Base-by-base conservation (phyloP, 495 filamentous ascomycete species). In the Penicillium soppii region DNA sequence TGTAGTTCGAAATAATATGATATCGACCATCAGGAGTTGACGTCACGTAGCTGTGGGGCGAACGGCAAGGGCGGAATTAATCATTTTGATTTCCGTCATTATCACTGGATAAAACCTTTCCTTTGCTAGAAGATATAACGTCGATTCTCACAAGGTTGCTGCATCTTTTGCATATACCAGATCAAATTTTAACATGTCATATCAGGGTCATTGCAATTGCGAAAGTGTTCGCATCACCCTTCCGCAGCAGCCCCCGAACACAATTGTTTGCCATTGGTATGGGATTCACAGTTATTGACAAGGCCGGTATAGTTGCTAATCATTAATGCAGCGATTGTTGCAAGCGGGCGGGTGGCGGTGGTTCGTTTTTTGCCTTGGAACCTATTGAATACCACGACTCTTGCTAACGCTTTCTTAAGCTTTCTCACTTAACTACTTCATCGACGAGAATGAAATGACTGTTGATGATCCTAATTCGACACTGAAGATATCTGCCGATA, bases 201-300 rank as follows among this genome's bases (percentile, higher is more conserved):
- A 66, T 21, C 48, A 37, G 20, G 69, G 68, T 46, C 56, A 64
- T 38, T 73, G 65, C 54, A 66, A 63, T 27, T 63, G 57, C 39
- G 47, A 52, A 23, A 63, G 53, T 36, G 44, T 73, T 43, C 57
- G 59, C 49, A 51, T 66, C 27, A 56, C 59, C 22, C 62, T 73
- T 10, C 47, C 58, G 2, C 26, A 58, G 27, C 61, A 65, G 32
- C 66, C 66, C 0, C 8, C 45, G 0, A 49, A 29, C 16, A 50
- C 61, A 2, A 15, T 53, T 12, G 2, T 67, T 13, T 69, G 66
- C 29, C 61, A 69, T 40, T 69, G 66, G 63, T 69, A 44, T 9
- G 59, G 20, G 7, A 17, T 40, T 7, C 1, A 3, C 2, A 21
- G 29, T 32, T 12, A 5, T 10, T 7, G 5, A 12, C 13, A 7